Conservation (phyloP, 2,329 filamentous ascomycete genomes). For the Akanthomyces dipterigenus region DNA sequence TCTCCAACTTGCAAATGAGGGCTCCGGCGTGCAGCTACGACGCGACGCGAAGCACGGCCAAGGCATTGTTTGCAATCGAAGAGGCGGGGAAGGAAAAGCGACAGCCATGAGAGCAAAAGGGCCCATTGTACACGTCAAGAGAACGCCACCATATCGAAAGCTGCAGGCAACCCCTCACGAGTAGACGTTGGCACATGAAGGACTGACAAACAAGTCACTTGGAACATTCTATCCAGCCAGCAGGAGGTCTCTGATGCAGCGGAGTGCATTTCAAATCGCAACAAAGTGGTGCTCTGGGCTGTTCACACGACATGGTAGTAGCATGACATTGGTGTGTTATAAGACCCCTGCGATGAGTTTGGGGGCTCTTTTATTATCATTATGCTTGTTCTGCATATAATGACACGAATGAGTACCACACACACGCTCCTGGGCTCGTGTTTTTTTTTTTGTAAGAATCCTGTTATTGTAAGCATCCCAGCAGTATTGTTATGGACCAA, state of each 20-base stretch:
- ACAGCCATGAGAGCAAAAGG: neutral
- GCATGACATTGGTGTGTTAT: neutral
- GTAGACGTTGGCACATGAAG: neutral
- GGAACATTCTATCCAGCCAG: neutral
- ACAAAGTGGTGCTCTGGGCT: neutral
- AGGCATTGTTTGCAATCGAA: neutral
- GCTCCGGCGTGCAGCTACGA: neutral
- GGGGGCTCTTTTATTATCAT: neutral
- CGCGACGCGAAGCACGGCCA: neutral
- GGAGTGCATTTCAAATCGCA: neutral
- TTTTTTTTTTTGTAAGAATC: neutral
- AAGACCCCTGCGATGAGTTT: neutral
- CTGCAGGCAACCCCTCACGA: neutral
- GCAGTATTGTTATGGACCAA: slow-evolving; percentile 1
- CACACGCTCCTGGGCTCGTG: neutral
- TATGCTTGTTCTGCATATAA: neutral
- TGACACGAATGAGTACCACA: too few species aligned
- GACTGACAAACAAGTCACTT: neutral
- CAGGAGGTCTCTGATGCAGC: neutral
- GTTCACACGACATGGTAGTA: slow-evolving; percentile 5
- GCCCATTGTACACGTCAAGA: neutral
- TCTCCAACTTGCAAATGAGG: neutral
- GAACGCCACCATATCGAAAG: slow-evolving; percentile 4
- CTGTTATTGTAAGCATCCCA: neutral
- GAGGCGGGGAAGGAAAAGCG: neutral